These are phyloP conservation scores for Aspergillus cavernicola DNA, from an alignment of 495 filamentous ascomycete genomes.

Conservation along the genomic window DNA sequence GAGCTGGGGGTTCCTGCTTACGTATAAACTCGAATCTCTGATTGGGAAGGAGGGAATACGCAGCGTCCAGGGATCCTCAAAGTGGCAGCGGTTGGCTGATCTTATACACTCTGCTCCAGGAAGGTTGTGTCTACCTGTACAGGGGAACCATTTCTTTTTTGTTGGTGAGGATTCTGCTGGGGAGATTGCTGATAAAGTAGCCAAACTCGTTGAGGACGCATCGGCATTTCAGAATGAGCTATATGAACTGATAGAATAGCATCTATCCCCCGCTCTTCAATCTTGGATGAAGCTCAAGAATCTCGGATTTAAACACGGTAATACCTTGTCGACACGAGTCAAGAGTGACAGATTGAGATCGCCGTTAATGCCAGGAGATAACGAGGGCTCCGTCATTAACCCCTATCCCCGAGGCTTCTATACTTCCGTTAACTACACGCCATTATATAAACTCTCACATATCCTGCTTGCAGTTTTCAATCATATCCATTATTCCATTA, in stretches of 20 bases:
- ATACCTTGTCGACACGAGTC: too few species aligned
- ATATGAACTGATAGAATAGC: neutral
- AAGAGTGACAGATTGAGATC: too few species aligned
- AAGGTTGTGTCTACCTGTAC: constrained; percentile 10
- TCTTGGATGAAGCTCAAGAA: too few species aligned
- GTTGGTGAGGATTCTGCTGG: constrained; percentile 19
- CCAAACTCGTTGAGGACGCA: constrained; percentile 7
- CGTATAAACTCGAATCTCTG: constrained; percentile 14
- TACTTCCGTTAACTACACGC: too few species aligned
- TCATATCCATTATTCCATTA: too few species aligned
- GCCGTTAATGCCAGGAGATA: too few species aligned
- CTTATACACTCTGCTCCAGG: constrained; percentile 19
- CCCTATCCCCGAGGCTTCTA: too few species aligned
- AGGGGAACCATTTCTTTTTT: constrained; percentile 29
- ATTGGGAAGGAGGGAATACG: constrained; percentile 7
- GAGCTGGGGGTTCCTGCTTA: constrained; percentile 21
- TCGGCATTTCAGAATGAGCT: neutral
- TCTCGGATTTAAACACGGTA: too few species aligned
- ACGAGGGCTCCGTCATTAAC: too few species aligned
- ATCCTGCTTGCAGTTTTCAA: too few species aligned
- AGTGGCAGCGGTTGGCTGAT: constrained; percentile 16
- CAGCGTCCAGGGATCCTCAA: constrained; percentile 7
- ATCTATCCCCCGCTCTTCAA: too few species aligned
- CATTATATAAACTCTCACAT: too few species aligned
- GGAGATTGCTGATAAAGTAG: constrained; percentile 12